Evolutionary conservation across 306 rosid species (phyloP).

Genomic region (Senna siamea): DNA sequence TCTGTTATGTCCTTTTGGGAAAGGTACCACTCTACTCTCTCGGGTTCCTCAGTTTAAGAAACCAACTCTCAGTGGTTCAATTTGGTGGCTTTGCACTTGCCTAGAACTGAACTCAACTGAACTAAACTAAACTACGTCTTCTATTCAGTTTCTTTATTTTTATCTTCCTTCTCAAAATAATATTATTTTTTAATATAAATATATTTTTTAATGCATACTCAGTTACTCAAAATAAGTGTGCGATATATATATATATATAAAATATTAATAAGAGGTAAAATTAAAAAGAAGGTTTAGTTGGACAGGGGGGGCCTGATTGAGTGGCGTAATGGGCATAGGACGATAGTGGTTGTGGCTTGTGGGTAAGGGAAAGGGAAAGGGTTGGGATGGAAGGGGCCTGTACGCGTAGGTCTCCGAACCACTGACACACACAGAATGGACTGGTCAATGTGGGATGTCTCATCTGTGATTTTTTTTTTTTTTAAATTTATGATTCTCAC

Average conservation of each 20-base stretch:
- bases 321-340: too few relatives aligned
- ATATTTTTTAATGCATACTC: too few relatives aligned
- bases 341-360: too few relatives aligned
- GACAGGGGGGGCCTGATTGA: too few relatives aligned
- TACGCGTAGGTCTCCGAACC: conserved; percentile 47
- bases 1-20: conserved; percentile 43
- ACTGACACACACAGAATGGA: conserved; percentile 55
- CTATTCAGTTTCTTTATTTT: too few relatives aligned
- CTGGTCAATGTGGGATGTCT: conserved; percentile 48
- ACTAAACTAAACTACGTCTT: too few relatives aligned
- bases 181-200: too few relatives aligned
- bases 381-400: neutral
- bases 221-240: too few relatives aligned
- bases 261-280: too few relatives aligned
- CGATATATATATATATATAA: too few relatives aligned
- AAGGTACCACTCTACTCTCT: conserved; percentile 45
- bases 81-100: conserved; percentile 26
- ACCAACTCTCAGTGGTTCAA: conserved; percentile 35
- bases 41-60: conserved; percentile 37
- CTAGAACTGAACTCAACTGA: conserved; percentile 1
- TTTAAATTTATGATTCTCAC: neutral
- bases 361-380: neutral
- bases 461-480: conserved; percentile 9
- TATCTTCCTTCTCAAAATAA: too few relatives aligned
- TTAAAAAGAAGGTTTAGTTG: neutral